Conservation (phyloP, 139 green algal species). For the Closterium sp. region DNA sequence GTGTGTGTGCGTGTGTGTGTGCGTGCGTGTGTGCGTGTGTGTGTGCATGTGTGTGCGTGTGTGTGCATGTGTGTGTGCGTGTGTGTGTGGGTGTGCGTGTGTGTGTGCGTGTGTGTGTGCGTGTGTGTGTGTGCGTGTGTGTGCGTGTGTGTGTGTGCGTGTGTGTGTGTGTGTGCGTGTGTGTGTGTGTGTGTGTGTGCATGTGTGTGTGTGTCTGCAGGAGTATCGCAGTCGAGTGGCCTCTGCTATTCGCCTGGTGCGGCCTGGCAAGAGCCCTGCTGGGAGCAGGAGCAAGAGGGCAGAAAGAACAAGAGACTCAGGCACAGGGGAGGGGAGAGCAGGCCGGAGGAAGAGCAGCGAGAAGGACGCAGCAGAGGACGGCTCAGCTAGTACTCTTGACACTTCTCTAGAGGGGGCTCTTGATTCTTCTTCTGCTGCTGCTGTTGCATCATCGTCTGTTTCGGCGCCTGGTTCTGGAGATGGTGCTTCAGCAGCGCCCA, state of each 20-base stretch:
- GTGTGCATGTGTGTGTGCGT: neutral
- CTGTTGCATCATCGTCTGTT: too few relatives aligned
- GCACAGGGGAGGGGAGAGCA: neutral
- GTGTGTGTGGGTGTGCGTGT: neutral
- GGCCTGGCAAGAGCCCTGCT: neutral
- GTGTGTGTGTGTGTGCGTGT: too few relatives aligned
- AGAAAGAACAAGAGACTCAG: neutral
- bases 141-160: neutral
- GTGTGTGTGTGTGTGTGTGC: neutral
- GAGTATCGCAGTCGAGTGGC: neutral
- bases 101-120: too few relatives aligned
- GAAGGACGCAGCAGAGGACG: neutral
- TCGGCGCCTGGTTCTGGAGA: neutral
- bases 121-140: too few relatives aligned
- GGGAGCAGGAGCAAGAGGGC: neutral
- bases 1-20: neutral
- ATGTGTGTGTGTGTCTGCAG: neutral
- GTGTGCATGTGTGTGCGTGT: too few relatives aligned
- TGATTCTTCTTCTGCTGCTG: too few relatives aligned
- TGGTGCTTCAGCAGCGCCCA: too few relatives aligned
- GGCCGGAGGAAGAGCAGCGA: neutral
- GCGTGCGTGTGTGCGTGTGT: neutral
- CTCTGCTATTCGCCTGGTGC: neutral
- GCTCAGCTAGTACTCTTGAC: too few relatives aligned
- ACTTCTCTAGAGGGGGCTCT: too few relatives aligned